These are phyloP conservation scores for Carex cristatella DNA, from an alignment of 176 grass and related monocot genomes.

Conservation along the genomic window DNA sequence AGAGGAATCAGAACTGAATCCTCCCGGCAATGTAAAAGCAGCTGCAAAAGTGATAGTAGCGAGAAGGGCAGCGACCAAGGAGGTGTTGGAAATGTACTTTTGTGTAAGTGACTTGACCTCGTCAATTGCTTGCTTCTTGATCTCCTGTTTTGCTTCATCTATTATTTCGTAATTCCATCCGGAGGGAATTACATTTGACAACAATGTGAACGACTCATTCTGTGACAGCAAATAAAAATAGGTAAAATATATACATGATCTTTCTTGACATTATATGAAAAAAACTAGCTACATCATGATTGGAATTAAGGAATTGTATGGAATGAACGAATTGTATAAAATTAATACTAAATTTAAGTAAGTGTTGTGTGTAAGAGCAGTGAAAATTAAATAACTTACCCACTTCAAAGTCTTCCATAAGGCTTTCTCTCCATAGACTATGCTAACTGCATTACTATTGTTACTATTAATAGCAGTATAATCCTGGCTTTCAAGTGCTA, in stretches of 20 bases:
- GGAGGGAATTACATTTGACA: background rate
- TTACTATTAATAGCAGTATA: background rate
- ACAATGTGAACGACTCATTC: background rate
- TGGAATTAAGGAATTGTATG: background rate
- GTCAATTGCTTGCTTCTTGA: background rate
- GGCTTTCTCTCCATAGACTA: no score
- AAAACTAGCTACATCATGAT: background rate
- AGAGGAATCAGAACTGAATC: background rate
- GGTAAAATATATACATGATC: no score
- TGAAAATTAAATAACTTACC: background rate
- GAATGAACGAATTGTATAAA: background rate
- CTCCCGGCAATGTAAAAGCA: background rate
- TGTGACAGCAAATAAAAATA: background rate
- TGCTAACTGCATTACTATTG: no score
- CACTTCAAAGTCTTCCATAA: background rate
- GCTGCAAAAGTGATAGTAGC: conserved; percentile 15
- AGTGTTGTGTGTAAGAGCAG: no score
- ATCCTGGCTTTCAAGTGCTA: background rate
- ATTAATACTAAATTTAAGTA: no score
- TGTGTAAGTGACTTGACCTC: background rate
- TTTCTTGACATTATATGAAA: no score
- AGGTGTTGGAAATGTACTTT: background rate
- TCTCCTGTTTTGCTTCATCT: background rate
- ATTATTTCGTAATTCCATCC: no score
- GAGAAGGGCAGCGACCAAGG: background rate